Base-by-base conservation (phyloP, 805 yeast species). In the Nakazawaea pomicola region DNA sequence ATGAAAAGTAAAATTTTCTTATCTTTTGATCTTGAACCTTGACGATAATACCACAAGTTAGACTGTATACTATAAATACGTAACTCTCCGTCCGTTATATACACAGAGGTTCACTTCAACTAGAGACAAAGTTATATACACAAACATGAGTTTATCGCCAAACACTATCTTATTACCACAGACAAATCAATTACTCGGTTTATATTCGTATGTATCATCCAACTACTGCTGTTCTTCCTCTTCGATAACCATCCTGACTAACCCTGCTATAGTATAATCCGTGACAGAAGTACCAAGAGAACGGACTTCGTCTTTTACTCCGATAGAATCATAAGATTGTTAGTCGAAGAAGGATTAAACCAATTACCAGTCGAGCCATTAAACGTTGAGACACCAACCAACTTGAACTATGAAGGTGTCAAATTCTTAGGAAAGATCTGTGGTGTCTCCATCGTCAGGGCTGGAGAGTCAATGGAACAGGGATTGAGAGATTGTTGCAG, bases 391-490 rank as follows among this genome's bases (percentile, higher is more conserved):
- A 90, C 98, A 27, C 91, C 95, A 34, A 80, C 93, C 10, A 83
- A 81, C 40, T 72, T 78, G 48, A 63, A 65, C 29, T 88, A 76
- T 59, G 71, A 76, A 3, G 99, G 99, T 11, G 82, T 83, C 43
- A 70, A 72, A 45, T 91, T 91, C 61, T 66, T 78, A 55, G 98
- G 99, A 33, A 89, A 87, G 63, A 93, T 93, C 46, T 91, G 98
- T 61, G 99, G 99, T 50, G 99, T 93, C 28, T 88, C 96, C 14
- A 93, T 93, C 58, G 95, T 93, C 54, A 76, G 99, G 60, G 99
- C 99, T 4, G 99, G 99, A 50, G 99, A 93, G 64, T 83, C 95
- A 33, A 93, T 93, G 99, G 99, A 93, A 64, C 95, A 88, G 72
- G 99, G 98, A 25, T 70, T 93, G 49, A 79, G 99, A 61, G 98